Evolutionary conservation across 2,329 filamentous ascomycete species (phyloP).

Genomic region (Scedosporium apiospermum): DNA sequence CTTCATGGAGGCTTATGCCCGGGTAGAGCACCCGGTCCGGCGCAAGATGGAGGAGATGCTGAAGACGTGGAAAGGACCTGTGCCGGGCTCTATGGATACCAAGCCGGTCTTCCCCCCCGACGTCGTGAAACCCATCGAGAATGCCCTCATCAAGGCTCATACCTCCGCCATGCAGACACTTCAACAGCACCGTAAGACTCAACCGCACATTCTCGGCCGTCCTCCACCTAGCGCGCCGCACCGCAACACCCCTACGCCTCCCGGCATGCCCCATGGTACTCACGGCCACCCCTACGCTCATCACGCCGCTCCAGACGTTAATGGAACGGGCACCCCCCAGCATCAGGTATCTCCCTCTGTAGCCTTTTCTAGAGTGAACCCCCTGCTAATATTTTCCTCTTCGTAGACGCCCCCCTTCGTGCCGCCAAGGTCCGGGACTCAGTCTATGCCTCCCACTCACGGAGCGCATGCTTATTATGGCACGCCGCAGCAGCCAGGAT

Average conservation of each 20-base stretch:
- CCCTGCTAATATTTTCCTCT: not conserved
- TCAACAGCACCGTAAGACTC: constrained; percentile 35
- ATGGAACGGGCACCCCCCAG: constrained; percentile 1
- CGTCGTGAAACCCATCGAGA: constrained; percentile 84
- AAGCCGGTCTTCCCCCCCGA: constrained; percentile 85
- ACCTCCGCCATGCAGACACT: constrained; percentile 51
- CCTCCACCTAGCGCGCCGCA: constrained; percentile 47
- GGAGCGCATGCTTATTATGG: not conserved
- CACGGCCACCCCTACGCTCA: constrained; percentile 1
- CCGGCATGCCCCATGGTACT: constrained; percentile 26
- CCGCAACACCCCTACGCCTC: constrained; percentile 67
- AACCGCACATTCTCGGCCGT: constrained; percentile 40
- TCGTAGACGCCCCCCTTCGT: not conserved
- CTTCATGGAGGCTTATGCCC: constrained; percentile 92
- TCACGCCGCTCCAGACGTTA: not conserved
- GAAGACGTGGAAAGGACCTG: constrained; percentile 95
- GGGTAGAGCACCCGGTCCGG: constrained; percentile 74
- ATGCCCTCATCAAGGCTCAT: constrained; percentile 76
- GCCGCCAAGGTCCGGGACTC: not conserved
- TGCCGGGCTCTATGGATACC: constrained; percentile 87
- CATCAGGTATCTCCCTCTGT: constrained; percentile 6
- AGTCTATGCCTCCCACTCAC: not conserved
- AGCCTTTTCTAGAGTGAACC: not conserved
- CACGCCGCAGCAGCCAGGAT: not conserved
- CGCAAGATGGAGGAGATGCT: constrained; percentile 95